A percentile compares a stretch with the other conserved stretches of the same genome.
Evolutionary conservation across 495 filamentous ascomycete species (phyloP).

Genomic region (Penicillium diatomitis): DNA sequence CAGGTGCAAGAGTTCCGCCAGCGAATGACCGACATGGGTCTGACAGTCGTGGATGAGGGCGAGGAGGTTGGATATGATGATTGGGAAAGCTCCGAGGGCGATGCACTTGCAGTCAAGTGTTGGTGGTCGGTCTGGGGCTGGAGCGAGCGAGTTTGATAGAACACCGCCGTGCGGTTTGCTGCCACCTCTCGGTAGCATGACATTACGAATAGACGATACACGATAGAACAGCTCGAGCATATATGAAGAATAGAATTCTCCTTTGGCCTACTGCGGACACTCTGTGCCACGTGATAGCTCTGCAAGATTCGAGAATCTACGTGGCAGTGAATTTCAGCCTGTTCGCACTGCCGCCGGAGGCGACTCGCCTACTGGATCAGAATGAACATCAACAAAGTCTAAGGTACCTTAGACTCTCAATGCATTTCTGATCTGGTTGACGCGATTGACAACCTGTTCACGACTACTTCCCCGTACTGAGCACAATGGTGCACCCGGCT

Average conservation of each 20-base stretch:
- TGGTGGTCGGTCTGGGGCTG: conserved; percentile 61
- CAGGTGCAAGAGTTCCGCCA: conserved; percentile 46
- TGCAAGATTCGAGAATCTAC: too few species aligned
- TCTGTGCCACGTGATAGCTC: too few species aligned
- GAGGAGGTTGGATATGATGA: conserved; percentile 61
- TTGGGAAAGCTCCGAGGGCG: conserved; percentile 47
- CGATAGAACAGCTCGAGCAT: conserved; percentile 23
- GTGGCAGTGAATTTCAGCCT: too few species aligned
- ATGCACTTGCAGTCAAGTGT: conserved; percentile 46
- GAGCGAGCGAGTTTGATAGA: conserved; percentile 35
- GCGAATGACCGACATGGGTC: conserved; percentile 43
- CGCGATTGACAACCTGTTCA: too few species aligned
- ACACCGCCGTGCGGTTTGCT: not conserved
- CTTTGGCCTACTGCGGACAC: too few species aligned
- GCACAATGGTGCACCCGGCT: too few species aligned
- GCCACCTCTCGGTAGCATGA: conserved; percentile 4
- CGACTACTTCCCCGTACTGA: too few species aligned
- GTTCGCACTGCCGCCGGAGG: too few species aligned
- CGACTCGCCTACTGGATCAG: too few species aligned
- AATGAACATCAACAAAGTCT: too few species aligned
- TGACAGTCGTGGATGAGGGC: conserved; percentile 48
- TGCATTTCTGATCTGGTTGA: too few species aligned
- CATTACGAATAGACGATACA: conserved; percentile 28
- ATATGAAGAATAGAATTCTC: conserved; percentile 2
- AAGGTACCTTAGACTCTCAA: too few species aligned